phyloP scores from a whole-genome alignment of 306 rosid genomes.

The Abrus precatorius region DNA sequence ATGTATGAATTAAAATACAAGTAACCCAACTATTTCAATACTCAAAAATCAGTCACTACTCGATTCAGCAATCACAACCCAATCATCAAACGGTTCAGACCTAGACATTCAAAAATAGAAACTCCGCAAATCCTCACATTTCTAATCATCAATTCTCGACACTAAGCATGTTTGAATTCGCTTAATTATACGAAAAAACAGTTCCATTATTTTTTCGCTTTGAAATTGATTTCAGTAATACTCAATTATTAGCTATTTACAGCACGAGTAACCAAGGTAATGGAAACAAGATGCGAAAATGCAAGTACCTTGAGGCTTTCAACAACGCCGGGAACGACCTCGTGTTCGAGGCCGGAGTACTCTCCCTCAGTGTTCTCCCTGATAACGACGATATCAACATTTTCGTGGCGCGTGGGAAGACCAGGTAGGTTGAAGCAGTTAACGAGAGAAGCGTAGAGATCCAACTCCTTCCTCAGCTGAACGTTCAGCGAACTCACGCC shows the following conservation, averaged over 20 bases:
- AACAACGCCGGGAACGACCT: slow-evolving; percentile 93
- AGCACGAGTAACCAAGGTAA: background rate
- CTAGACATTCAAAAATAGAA: background rate
- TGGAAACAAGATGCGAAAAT: background rate
- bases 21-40: background rate
- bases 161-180: background rate
- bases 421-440: slow-evolving; percentile 85
- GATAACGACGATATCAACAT: slow-evolving; percentile 86
- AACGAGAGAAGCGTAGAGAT: slow-evolving; percentile 93
- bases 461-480: slow-evolving; percentile 84
- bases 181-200: too few species aligned
- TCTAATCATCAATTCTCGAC: background rate
- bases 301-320: slow-evolving; percentile 85
- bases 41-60: background rate
- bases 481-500: slow-evolving; percentile 84
- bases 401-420: slow-evolving; percentile 71
- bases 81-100: background rate
- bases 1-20: background rate
- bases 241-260: background rate
- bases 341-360: slow-evolving; percentile 88
- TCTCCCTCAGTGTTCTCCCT: slow-evolving; percentile 94
- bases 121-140: background rate
- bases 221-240: background rate
- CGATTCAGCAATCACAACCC: background rate
- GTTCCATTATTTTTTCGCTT: background rate